phyloP scores from a whole-genome alignment of 2,329 filamentous ascomycete species.

The Reticulascus tulasneorum region DNA sequence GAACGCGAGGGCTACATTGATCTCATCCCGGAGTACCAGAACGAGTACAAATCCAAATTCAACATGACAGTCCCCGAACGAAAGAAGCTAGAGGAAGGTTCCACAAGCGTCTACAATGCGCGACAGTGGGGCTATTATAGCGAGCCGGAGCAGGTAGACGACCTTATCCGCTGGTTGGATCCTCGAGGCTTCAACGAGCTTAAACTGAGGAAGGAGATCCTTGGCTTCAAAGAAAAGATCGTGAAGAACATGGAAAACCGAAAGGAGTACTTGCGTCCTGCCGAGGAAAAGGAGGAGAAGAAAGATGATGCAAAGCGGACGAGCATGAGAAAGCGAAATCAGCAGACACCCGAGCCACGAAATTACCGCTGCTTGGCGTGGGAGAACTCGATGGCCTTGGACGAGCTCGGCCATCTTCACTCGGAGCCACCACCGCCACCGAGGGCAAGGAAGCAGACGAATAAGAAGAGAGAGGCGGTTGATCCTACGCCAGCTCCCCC shows the following conservation, averaged over 20 bases:
- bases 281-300: constrained; percentile 35
- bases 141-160: constrained; percentile 71
- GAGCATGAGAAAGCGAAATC: constrained; percentile 43
- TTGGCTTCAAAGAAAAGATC: constrained; percentile 72
- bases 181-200: constrained; percentile 80
- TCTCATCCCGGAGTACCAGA: constrained; percentile 63
- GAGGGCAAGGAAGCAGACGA: constrained; percentile 43
- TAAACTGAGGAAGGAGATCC: constrained; percentile 82
- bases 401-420: constrained; percentile 55
- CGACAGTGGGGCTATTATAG: constrained; percentile 90
- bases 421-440: constrained; percentile 50
- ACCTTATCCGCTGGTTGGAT: constrained; percentile 84
- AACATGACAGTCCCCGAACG: constrained; percentile 81
- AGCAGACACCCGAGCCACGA: constrained; percentile 42
- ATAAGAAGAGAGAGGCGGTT: constrained; percentile 44
- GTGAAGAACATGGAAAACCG: constrained; percentile 76
- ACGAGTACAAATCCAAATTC: constrained; percentile 73
- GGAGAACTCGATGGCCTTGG: constrained; percentile 54
- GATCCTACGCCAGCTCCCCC: constrained; percentile 15
- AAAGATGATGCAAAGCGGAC: constrained; percentile 32
- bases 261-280: constrained; percentile 62
- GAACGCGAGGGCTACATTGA: constrained; percentile 86
- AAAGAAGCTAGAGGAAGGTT: constrained; percentile 79
- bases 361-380: constrained; percentile 49
- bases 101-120: constrained; percentile 71